phyloP scores from a whole-genome alignment of 768 basidiomycete species.

The Dacryopinax primogenitus region DNA sequence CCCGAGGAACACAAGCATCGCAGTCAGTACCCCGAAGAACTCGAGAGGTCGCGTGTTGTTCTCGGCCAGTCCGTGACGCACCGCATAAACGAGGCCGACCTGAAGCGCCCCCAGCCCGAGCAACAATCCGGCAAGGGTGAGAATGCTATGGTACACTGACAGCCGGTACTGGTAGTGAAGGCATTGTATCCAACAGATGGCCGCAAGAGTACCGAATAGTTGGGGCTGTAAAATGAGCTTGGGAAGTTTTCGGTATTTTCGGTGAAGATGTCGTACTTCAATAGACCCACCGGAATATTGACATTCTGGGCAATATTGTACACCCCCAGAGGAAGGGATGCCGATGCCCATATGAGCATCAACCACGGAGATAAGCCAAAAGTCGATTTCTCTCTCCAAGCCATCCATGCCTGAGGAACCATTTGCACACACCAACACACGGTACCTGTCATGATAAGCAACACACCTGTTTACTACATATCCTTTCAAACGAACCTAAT shows the following conservation, averaged over 20 bases:
- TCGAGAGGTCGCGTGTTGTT: constrained; percentile 32
- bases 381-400: constrained; percentile 52
- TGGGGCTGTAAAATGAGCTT: constrained; percentile 49
- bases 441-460: background rate
- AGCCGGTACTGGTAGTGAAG: constrained; percentile 45
- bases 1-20: constrained; percentile 42
- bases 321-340: constrained; percentile 47
- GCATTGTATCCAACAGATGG: constrained; percentile 59
- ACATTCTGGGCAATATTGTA: constrained; percentile 53
- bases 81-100: constrained; percentile 44
- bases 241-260: constrained; percentile 33
- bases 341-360: constrained; percentile 53
- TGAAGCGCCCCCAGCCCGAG: constrained; percentile 45
- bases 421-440: constrained; percentile 24
- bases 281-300: constrained; percentile 28
- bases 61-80: constrained; percentile 20
- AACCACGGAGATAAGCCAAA: constrained; percentile 56
- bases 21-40: constrained; percentile 50
- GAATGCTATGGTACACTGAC: constrained; percentile 19
- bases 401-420: constrained; percentile 63
- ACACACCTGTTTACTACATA: background rate
- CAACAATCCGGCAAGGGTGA: constrained; percentile 22
- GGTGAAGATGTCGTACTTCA: constrained; percentile 12
- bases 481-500: background rate
- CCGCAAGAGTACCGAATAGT: constrained; percentile 42